Base-by-base conservation (phyloP, 179 eudicot genomes). In the Amaranthus tricolor region DNA sequence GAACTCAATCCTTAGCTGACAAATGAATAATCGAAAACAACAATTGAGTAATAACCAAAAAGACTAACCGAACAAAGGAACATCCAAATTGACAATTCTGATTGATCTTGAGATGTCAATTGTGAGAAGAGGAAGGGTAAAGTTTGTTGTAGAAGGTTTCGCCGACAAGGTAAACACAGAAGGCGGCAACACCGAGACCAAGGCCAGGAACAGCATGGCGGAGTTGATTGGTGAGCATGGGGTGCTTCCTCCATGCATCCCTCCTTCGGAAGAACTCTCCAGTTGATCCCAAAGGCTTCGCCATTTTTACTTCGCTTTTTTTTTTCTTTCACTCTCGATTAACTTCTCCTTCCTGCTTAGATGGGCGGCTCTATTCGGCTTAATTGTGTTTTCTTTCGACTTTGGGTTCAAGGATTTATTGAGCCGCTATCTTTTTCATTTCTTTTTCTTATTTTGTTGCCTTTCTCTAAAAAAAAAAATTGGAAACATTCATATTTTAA, bases 191-290 rank as follows among this genome's bases (percentile, higher is more conserved):
- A 7, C 88, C 98, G 70, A 89, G 85, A 69, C 97, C 97, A 59
- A 94, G 85, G 6, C 98, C 97, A 20, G 98, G 98, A 21, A 85
- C 44, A 62, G 98, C 90, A 77, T 92, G 96, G 20, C 97, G 94
- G 78, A 93, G 74, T 82, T 94, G 98, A 64, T 89, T 92, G 50
- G 77, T 59, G 47, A 92, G 85, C 94, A 88, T 88, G 8, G 98
- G 97, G 68, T 94, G 97, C 86, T 86, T 88, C 82, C 98, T 87
- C 98, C 97, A 94, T 77, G 78, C 98, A 75, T 94, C 98, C 74
- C 98, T 89, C 74, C 98, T 87, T 87, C 85, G 85, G 87, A 94
- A 94, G 83, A 94, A 94, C 84, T 94, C 98, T 7, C 98, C 97
- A 9, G 98, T 94, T 16, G 93, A 50, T 80, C 98, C 98, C 75